Percentiles rank a stretch among this genome's conserved stretches.
These are phyloP conservation scores for Capsella rubella DNA, from an alignment of 441 rosid species.

Conservation along the genomic window DNA sequence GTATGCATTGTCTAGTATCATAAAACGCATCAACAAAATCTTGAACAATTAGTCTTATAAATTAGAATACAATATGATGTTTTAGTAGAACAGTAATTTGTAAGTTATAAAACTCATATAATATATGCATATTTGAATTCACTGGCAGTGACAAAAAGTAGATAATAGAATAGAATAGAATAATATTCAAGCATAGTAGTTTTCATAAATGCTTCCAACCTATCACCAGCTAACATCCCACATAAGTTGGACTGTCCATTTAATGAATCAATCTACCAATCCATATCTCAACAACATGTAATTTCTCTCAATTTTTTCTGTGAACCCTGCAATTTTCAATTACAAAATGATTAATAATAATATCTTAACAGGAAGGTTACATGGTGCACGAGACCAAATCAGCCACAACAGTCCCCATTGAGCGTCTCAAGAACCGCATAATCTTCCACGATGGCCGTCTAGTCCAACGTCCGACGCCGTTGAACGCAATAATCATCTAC, in stretches of 20 bases:
- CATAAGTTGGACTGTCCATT: constrained; percentile 41
- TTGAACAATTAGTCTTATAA: background rate
- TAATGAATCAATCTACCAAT: constrained; percentile 28
- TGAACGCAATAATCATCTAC: constrained; percentile 69
- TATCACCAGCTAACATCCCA: constrained; percentile 39
- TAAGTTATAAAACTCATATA: background rate
- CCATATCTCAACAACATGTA: constrained; percentile 21
- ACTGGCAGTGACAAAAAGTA: constrained; percentile 14
- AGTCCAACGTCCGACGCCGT: constrained; percentile 84
- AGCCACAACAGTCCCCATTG: constrained; percentile 55
- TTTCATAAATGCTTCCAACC: constrained; percentile 42
- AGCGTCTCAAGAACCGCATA: constrained; percentile 71
- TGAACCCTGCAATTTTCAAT: background rate
- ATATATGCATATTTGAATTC: background rate
- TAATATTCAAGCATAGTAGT: background rate
- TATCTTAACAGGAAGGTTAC: constrained; percentile 79
- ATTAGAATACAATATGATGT: background rate
- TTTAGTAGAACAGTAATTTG: background rate
- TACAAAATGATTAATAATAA: background rate
- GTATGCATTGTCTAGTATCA: background rate
- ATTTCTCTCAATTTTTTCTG: background rate
- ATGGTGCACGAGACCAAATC: constrained; percentile 86
- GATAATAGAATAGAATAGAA: constrained; percentile 2
- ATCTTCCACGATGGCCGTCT: constrained; percentile 98
- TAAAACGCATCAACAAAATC: constrained; percentile 3